phyloP scores from a whole-genome alignment of 179 eudicot species.

The Beta corolliflora region DNA sequence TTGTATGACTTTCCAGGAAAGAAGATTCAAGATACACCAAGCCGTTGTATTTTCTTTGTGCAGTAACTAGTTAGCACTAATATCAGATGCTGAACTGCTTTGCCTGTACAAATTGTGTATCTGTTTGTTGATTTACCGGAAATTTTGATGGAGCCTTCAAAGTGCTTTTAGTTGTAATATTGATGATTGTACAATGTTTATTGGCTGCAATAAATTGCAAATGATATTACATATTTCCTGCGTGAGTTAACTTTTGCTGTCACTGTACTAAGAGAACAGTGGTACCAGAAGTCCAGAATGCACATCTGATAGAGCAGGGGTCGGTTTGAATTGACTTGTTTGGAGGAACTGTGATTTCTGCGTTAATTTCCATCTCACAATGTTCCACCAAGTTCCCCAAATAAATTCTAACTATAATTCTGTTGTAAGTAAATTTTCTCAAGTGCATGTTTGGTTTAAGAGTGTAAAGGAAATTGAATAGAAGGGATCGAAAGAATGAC shows the following conservation, averaged over 20 bases:
- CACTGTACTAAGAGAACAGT: neutral
- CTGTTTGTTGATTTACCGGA: neutral
- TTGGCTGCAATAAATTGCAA: neutral
- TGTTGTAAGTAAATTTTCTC: too few species aligned
- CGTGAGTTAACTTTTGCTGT: too few species aligned
- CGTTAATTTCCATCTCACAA: too few species aligned
- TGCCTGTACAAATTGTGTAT: slow-evolving; percentile 14
- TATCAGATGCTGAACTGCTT: slow-evolving; percentile 12
- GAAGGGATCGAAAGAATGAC: too few species aligned
- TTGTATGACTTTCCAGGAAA: neutral
- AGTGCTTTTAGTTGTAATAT: neutral
- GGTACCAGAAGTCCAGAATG: neutral
- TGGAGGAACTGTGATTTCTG: neutral
- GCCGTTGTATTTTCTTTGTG: neutral
- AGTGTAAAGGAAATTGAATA: too few species aligned
- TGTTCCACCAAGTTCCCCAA: too few species aligned
- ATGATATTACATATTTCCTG: neutral
- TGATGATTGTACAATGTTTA: neutral
- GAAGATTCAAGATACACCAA: neutral
- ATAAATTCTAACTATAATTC: too few species aligned
- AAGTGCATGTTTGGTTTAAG: too few species aligned
- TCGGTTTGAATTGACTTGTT: neutral
- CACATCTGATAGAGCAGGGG: neutral
- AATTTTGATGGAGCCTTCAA: neutral
- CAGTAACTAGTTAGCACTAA: neutral